phyloP scores from a whole-genome alignment of 169 alveolate species.

The Eimeria brunetti region DNA sequence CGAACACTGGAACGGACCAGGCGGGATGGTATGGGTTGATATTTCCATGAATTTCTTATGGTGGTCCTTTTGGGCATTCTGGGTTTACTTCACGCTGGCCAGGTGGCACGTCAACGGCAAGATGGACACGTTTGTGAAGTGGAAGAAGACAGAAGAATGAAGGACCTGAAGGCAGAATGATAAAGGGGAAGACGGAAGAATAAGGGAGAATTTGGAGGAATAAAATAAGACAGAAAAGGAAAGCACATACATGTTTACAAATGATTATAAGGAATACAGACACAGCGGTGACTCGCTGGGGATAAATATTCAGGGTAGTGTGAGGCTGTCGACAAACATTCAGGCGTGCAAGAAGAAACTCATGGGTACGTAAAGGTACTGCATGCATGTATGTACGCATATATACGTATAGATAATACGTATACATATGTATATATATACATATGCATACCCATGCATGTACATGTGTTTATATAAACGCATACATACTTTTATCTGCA shows the following conservation, averaged over 20 bases:
- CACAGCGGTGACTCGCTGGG: not conserved
- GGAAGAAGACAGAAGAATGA: constrained; percentile 20
- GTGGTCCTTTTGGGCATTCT: constrained; percentile 62
- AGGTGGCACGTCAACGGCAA: constrained; percentile 76
- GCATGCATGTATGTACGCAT: too few relatives aligned
- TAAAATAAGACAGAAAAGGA: not conserved
- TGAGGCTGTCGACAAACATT: not conserved
- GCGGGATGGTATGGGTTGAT: constrained; percentile 50
- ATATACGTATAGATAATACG: too few relatives aligned
- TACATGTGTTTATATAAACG: too few relatives aligned
- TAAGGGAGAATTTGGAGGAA: too few relatives aligned
- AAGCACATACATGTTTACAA: not conserved
- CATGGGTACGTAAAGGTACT: too few relatives aligned
- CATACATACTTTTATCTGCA: not conserved
- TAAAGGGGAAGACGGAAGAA: not conserved
- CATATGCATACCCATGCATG: too few relatives aligned
- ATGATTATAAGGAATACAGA: not conserved
- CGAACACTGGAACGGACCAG: constrained; percentile 71
- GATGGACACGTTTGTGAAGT: constrained; percentile 56
- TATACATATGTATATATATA: too few relatives aligned
- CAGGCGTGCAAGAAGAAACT: too few relatives aligned
- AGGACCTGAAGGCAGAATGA: not conserved
- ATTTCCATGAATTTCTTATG: constrained; percentile 17
- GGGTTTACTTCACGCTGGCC: constrained; percentile 35
- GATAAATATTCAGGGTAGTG: not conserved